phyloP scores from a whole-genome alignment of 176 grass and related monocot species.

The Oryza meyeriana region DNA sequence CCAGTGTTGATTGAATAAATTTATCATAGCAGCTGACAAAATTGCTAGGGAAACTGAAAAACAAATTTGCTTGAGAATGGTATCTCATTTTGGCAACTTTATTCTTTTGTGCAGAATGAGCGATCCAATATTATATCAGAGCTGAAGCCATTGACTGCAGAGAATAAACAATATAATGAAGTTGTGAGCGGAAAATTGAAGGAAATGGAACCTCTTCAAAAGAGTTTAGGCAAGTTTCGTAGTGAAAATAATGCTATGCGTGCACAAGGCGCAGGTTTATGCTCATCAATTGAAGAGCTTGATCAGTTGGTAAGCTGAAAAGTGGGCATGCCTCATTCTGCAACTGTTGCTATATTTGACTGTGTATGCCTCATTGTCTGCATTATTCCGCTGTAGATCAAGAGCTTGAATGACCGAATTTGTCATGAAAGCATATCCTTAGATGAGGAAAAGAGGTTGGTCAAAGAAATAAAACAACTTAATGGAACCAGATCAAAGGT shows the following conservation, averaged over 20 bases:
- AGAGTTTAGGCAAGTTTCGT: constrained; percentile 74
- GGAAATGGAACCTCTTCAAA: constrained; percentile 77
- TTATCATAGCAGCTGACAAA: neutral
- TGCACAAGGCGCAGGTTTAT: constrained; percentile 75
- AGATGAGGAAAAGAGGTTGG: constrained; percentile 76
- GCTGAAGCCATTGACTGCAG: constrained; percentile 66
- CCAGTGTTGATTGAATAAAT: neutral
- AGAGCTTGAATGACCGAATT: constrained; percentile 74
- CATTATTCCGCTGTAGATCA: constrained; percentile 52
- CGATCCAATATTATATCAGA: constrained; percentile 56
- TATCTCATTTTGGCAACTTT: neutral
- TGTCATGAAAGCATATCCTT: constrained; percentile 86
- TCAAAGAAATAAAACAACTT: constrained; percentile 94
- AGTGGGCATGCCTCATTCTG: neutral
- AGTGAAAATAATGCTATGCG: constrained; percentile 74
- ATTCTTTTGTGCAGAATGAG: constrained; percentile 55
- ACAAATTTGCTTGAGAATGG: neutral
- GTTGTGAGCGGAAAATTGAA: constrained; percentile 70
- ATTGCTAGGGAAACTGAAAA: neutral
- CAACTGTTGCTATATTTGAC: constrained; percentile 11
- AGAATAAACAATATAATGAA: constrained; percentile 71
- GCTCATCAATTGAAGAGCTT: constrained; percentile 93
- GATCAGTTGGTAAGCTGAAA: constrained; percentile 57
- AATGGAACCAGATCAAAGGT: constrained; percentile 85
- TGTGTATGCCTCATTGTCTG: constrained; percentile 23